A percentile compares a stretch with the other conserved stretches of the same genome.
Evolutionary conservation across 345 rosid species (phyloP).

Genomic region (Abelmoschus esculentus): DNA sequence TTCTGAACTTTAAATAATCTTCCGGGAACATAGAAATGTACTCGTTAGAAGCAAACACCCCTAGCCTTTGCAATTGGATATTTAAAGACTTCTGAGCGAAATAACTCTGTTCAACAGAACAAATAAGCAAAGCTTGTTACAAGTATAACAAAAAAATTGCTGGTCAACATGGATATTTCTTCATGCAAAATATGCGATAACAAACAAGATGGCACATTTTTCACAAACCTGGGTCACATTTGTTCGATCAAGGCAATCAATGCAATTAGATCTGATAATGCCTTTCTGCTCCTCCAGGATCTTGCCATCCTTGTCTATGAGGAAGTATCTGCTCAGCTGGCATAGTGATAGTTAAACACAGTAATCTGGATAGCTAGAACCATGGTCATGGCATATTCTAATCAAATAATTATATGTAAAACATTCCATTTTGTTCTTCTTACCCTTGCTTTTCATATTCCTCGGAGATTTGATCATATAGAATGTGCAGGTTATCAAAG

Average conservation of each 20-base stretch:
- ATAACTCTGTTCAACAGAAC: conserved; percentile 46
- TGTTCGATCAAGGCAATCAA: conserved; percentile 95
- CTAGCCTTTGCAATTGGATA: conserved; percentile 63
- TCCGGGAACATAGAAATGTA: conserved; percentile 55
- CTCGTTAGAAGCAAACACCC: conserved; percentile 45
- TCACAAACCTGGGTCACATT: conserved; percentile 86
- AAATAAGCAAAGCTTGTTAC: conserved; percentile 14
- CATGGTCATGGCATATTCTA: conserved; percentile 13
- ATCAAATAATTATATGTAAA: conserved; percentile 5
- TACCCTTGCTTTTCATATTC: conserved; percentile 88
- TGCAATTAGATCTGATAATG: conserved; percentile 81
- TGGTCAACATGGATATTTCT: conserved; percentile 17
- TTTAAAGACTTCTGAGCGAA: conserved; percentile 68
- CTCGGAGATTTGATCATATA: conserved; percentile 66
- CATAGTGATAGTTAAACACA: conserved; percentile 42
- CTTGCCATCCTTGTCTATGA: conserved; percentile 55
- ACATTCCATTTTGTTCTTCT: conserved; percentile 16
- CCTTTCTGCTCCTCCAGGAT: conserved; percentile 86
- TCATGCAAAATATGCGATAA: neutral
- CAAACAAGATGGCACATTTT: neutral
- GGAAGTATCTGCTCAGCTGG: conserved; percentile 86
- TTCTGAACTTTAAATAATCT: conserved; percentile 62
- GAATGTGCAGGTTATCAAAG: conserved; percentile 60
- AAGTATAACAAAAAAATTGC: neutral
- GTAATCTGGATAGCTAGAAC: conserved; percentile 31